Percentiles rank a stretch among this genome's conserved stretches.
These are phyloP conservation scores for Orbilia brochopaga DNA, from an alignment of 2,329 filamentous ascomycete species.

Conservation along the genomic window DNA sequence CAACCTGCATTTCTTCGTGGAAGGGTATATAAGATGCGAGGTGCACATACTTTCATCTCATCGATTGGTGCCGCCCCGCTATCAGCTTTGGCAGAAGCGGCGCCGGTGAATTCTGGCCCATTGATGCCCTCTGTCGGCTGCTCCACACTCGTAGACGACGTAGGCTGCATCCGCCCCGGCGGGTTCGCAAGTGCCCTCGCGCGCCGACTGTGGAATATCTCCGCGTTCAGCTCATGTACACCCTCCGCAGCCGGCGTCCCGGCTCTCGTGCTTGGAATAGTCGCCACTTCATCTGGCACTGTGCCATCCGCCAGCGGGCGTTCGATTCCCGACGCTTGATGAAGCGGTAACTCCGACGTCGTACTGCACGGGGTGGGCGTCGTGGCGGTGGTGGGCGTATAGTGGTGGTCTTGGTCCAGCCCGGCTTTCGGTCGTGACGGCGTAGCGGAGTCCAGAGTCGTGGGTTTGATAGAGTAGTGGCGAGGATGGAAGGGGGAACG, in stretches of 20 bases:
- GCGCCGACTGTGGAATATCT: slow-evolving; percentile 67
- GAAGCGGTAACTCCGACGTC: slow-evolving; percentile 59
- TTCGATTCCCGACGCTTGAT: slow-evolving; percentile 60
- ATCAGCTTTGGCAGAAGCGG: slow-evolving; percentile 41
- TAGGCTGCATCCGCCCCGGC: slow-evolving; percentile 1
- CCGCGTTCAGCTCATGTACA: slow-evolving; percentile 65
- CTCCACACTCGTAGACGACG: slow-evolving; percentile 55
- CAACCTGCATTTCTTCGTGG: no score
- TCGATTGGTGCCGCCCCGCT: slow-evolving; percentile 36
- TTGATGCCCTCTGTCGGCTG: slow-evolving; percentile 48
- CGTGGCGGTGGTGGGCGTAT: slow-evolving; percentile 60
- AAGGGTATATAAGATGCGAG: slow-evolving; percentile 49
- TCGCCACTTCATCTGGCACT: slow-evolving; percentile 55
- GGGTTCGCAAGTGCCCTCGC: slow-evolving; percentile 56
- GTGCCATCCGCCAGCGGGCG: slow-evolving; percentile 1
- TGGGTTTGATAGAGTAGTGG: slow-evolving; percentile 43
- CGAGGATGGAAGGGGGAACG: background rate
- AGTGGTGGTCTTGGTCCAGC: slow-evolving; percentile 63
- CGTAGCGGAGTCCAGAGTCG: slow-evolving; percentile 40
- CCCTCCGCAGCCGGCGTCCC: slow-evolving; percentile 54
- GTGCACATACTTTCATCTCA: slow-evolving; percentile 59
- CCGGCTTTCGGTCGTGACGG: slow-evolving; percentile 56
- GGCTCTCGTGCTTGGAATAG: slow-evolving; percentile 54
- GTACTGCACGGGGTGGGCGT: slow-evolving; percentile 57
- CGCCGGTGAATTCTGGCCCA: slow-evolving; percentile 45